Base-by-base conservation (phyloP, 192 early-diverging fungal species). In the Entrophospora sp. region DNA sequence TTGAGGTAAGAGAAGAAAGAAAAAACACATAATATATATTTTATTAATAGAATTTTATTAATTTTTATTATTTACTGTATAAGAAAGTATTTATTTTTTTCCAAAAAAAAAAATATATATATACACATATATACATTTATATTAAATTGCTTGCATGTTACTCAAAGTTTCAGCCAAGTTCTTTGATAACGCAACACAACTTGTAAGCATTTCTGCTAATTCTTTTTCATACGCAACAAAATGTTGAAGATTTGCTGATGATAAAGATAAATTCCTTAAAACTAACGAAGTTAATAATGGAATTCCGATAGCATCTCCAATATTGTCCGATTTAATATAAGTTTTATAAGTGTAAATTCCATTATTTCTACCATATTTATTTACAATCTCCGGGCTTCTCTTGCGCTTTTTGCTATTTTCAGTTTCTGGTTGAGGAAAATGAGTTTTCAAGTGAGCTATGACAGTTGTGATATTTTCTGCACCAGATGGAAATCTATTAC, bases 281-380 rank as follows among this genome's bases (percentile, higher is more conserved):
- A 84, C 53, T 38, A 84, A 69, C 1, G 79, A 78, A 12, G 83
- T 77, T n/a, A 80, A 81, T 53, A 84, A 34, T 7, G 83, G 83
- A 45, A 84, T 74, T 22, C 83, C 83, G 6, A 73, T 68, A 45
- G 73, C 43, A 55, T 77, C 75, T 7, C 75, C 69, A 32, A 49
- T 49, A 4, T 58, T 60, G 22, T 67, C 61, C 4, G 68, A 70
- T 4, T 74, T 71, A 12, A 80, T 73, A 16, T 78, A 76, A 16
- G 75, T 72, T 8, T 71, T 66, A 64, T 78, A 69, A 13, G 68
- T 67, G 0, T 64, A 66, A 1, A 78, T 65, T 20, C 43, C 43
- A 32, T 32, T 45, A 20, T 46, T 63, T 38, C 65, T 58, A 37
- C 66, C 69, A 68, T 70, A 56, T 70, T 69, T 46, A 71, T 67